A percentile compares a stretch with the other conserved stretches of the same genome.
Evolutionary conservation across 305 asterid genomes (phyloP).

Genomic region (Petunia hybrid): DNA sequence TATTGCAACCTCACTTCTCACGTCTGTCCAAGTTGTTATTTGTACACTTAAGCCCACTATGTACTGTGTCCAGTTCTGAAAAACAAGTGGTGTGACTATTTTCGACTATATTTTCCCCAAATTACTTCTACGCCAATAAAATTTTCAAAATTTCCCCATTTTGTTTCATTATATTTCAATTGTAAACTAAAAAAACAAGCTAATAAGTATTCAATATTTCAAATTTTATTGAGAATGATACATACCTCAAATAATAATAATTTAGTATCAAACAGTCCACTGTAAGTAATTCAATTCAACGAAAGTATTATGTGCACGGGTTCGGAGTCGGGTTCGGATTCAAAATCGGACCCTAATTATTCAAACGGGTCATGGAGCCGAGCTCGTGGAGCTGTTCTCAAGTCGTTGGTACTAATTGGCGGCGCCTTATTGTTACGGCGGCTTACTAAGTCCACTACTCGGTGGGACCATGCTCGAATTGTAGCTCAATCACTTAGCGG

Average conservation of each 20-base stretch:
- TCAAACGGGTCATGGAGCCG: slow-evolving; percentile 71
- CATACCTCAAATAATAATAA: background rate
- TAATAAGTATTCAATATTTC: background rate
- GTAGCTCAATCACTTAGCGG: slow-evolving; percentile 94
- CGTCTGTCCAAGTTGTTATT: no score
- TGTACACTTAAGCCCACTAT: no score
- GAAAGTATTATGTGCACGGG: slow-evolving; percentile 54
- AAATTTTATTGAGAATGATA: slow-evolving; percentile 10
- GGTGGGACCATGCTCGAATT: slow-evolving; percentile 95
- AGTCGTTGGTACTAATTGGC: slow-evolving; percentile 77
- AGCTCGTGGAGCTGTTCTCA: slow-evolving; percentile 79
- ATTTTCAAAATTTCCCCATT: background rate
- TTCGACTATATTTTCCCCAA: no score
- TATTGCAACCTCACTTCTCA: no score
- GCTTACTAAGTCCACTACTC: slow-evolving; percentile 94
- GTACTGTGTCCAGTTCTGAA: no score
- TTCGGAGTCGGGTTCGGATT: slow-evolving; percentile 61
- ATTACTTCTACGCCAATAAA: background rate
- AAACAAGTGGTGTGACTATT: no score
- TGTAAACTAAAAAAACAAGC: background rate
- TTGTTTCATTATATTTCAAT: background rate
- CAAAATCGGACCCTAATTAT: slow-evolving; percentile 49
- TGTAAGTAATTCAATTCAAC: slow-evolving; percentile 9
- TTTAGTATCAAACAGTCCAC: slow-evolving; percentile 5
- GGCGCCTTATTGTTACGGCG: slow-evolving; percentile 91